phyloP scores from a whole-genome alignment of 2,329 filamentous ascomycete genomes.

The Pseudogymnoascus pannorum region DNA sequence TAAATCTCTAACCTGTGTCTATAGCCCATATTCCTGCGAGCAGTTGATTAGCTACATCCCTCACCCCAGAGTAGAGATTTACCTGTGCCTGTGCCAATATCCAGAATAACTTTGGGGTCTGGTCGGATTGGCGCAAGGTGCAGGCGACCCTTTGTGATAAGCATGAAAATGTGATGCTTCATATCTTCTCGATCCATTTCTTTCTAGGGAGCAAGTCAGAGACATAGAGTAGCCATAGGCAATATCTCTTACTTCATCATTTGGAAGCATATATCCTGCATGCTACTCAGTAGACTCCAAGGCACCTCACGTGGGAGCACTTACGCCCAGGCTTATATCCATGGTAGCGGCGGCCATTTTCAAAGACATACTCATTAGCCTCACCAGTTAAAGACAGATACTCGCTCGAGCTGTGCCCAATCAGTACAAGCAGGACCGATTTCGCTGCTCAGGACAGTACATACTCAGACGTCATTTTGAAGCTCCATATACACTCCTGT shows the following conservation, averaged over 20 bases:
- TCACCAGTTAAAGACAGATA: background rate
- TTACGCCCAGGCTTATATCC: conserved; percentile 10
- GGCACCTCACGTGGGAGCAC: background rate
- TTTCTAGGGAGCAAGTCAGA: conserved; percentile 4
- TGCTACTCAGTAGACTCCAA: background rate
- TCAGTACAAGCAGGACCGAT: background rate
- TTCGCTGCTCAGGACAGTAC: background rate
- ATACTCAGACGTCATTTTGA: background rate
- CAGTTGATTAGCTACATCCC: background rate
- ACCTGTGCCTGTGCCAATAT: conserved; percentile 15
- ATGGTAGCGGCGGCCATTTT: conserved; percentile 12
- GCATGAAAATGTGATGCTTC: conserved; percentile 12
- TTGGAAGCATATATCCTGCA: conserved; percentile 4
- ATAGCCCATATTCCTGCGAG: conserved; percentile 15
- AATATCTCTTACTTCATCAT: conserved; percentile 9
- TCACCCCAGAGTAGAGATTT: background rate
- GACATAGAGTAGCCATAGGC: conserved; percentile 13
- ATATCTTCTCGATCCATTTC: conserved; percentile 14
- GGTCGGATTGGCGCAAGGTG: background rate
- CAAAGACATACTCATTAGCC: background rate
- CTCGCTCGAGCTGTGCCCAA: background rate
- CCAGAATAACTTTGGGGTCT: conserved; percentile 7
- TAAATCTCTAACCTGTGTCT: conserved; percentile 13
- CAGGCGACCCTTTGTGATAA: conserved; percentile 9
- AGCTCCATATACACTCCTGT: background rate